Conservation (phyloP, 345 rosid species). For the Euphorbia tirucalli region DNA sequence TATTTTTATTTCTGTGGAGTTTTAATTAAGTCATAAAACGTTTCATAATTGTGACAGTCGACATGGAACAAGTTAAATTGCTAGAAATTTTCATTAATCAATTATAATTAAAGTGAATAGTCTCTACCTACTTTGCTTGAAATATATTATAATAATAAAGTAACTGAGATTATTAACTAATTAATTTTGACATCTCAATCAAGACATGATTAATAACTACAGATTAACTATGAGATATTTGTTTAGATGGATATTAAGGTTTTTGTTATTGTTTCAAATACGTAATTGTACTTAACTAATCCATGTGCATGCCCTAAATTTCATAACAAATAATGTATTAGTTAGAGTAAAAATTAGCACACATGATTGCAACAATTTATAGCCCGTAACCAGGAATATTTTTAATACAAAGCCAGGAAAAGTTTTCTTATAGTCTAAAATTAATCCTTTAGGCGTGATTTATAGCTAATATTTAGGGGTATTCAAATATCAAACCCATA, state of each 20-base stretch:
- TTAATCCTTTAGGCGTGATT: no score
- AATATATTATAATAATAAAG: not conserved
- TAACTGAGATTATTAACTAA: not conserved
- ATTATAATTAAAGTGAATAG: not conserved
- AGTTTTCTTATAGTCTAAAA: no score
- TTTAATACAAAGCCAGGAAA: no score
- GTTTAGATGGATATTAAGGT: not conserved
- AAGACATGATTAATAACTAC: not conserved
- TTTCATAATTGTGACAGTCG: slow-evolving; percentile 8
- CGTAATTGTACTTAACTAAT: no score
- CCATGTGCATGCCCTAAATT: not conserved
- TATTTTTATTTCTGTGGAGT: no score
- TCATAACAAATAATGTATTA: not conserved
- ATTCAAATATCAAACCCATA: no score
- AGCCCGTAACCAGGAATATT: no score
- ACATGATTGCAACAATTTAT: no score
- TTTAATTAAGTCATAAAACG: no score
- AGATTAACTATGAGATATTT: not conserved
- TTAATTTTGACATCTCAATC: not conserved
- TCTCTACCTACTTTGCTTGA: no score
- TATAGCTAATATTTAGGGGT: no score
- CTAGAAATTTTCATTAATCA: not conserved
- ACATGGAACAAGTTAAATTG: not conserved
- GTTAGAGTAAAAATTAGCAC: not conserved
- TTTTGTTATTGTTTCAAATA: no score